Percentiles rank a stretch among this genome's conserved stretches.
These are phyloP conservation scores for Tuber magnatum DNA, from an alignment of 495 filamentous ascomycete species.

Conservation along the genomic window DNA sequence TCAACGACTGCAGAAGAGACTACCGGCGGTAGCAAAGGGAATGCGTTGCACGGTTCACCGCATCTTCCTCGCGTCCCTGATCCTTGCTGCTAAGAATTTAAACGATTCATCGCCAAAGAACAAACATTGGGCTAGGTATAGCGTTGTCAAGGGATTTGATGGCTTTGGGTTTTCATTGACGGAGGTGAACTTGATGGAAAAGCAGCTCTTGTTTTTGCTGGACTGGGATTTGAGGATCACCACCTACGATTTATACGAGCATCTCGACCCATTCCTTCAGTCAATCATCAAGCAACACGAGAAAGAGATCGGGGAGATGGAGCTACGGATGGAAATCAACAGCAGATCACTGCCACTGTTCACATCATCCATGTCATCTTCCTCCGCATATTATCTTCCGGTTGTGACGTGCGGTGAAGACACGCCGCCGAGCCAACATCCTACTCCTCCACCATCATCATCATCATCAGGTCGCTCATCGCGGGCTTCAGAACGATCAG, in stretches of 20 bases:
- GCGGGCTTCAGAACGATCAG: constrained; percentile 34
- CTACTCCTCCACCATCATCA: constrained; percentile 26
- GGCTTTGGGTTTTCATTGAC: constrained; percentile 86
- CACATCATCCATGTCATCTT: constrained; percentile 33
- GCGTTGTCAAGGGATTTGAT: constrained; percentile 63
- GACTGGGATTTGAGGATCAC: constrained; percentile 87
- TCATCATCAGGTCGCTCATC: constrained; percentile 34
- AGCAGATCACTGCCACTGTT: constrained; percentile 26
- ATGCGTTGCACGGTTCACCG: constrained; percentile 93
- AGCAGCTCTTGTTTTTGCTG: constrained; percentile 85
- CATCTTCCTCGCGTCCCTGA: constrained; percentile 73
- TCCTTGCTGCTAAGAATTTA: constrained; percentile 70
- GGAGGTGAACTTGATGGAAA: constrained; percentile 98
- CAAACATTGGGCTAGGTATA: constrained; percentile 98
- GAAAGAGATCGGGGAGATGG: constrained; percentile 43
- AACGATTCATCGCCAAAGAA: constrained; percentile 97
- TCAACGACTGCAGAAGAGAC: constrained; percentile 65
- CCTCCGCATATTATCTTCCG: constrained; percentile 32
- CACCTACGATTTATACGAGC: constrained; percentile 73
- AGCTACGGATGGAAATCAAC: constrained; percentile 28
- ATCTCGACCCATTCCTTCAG: constrained; percentile 79
- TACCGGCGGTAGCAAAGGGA: constrained; percentile 92
- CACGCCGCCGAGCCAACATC: constrained; percentile 31
- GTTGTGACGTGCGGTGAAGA: constrained; percentile 19
- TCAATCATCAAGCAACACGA: constrained; percentile 56